These are phyloP conservation scores for Calonectria leucothoes DNA, from an alignment of 2,329 filamentous ascomycete species.

Conservation along the genomic window DNA sequence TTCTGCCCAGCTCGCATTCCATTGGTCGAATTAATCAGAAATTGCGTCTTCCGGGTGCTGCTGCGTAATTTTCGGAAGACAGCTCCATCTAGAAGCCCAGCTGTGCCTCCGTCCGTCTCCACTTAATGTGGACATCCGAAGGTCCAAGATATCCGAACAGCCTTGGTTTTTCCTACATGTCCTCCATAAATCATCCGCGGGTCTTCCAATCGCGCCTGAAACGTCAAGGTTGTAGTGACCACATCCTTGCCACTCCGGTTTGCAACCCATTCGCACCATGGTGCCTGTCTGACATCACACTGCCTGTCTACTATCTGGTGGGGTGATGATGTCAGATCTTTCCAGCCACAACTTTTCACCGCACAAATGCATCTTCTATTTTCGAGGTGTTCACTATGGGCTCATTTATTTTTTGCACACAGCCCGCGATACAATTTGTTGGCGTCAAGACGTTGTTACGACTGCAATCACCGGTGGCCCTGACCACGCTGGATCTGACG, in stretches of 20 bases:
- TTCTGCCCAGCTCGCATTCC: background rate
- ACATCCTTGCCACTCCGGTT: background rate
- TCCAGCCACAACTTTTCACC: background rate
- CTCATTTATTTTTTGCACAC: no score
- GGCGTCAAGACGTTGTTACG: background rate
- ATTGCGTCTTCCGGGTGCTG: background rate
- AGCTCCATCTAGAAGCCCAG: background rate
- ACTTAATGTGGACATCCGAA: background rate
- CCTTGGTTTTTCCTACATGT: background rate
- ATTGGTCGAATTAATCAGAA: slow-evolving; percentile 2
- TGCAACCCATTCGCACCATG: background rate
- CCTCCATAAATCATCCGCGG: background rate
- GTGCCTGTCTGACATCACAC: background rate
- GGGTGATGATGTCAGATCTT: background rate
- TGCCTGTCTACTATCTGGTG: no score
- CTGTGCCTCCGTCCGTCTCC: background rate
- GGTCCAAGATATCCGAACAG: background rate
- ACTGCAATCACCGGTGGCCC: background rate
- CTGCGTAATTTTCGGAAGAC: background rate
- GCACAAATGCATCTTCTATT: background rate
- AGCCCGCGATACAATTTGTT: background rate
- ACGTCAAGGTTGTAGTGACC: background rate
- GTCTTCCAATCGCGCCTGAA: background rate
- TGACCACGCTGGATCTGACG: background rate
- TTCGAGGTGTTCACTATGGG: background rate